phyloP scores from a whole-genome alignment of 352 stramenopile species.

The Phytophthora podocarpi region DNA sequence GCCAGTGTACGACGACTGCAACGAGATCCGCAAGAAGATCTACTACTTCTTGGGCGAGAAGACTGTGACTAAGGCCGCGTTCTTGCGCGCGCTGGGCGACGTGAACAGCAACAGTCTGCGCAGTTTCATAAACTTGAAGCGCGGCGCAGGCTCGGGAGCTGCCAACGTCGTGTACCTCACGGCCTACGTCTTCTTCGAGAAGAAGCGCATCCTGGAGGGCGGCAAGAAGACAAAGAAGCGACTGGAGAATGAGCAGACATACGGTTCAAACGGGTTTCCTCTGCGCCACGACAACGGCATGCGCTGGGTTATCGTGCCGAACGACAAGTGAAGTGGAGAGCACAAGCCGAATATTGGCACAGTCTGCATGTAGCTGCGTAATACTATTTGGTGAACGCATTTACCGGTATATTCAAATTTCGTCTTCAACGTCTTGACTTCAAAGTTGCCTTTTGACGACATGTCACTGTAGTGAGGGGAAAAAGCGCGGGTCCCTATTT shows the following conservation, averaged over 20 bases:
- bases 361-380: constrained; percentile 8
- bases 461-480: no score
- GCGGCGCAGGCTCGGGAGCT: constrained; percentile 48
- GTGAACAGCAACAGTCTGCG: constrained; percentile 59
- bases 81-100: constrained; percentile 40
- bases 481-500: no score
- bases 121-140: constrained; percentile 48
- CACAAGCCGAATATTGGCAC: neutral
- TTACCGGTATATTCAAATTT: no score
- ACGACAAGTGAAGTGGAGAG: neutral
- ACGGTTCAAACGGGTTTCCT: constrained; percentile 10
- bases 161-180: constrained; percentile 55
- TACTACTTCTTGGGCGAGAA: constrained; percentile 44
- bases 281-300: constrained; percentile 29
- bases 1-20: constrained; percentile 61
- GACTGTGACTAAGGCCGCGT: constrained; percentile 41
- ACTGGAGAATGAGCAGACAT: constrained; percentile 35
- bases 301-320: constrained; percentile 23
- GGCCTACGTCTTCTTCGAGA: constrained; percentile 66
- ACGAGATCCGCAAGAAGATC: constrained; percentile 60
- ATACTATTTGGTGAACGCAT: neutral
- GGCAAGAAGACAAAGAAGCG: constrained; percentile 53
- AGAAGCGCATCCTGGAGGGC: constrained; percentile 48
- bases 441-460: no score
- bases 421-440: no score